Evolutionary conservation across 106 monocot species (phyloP).

Genomic region (Cymbidium sinense): DNA sequence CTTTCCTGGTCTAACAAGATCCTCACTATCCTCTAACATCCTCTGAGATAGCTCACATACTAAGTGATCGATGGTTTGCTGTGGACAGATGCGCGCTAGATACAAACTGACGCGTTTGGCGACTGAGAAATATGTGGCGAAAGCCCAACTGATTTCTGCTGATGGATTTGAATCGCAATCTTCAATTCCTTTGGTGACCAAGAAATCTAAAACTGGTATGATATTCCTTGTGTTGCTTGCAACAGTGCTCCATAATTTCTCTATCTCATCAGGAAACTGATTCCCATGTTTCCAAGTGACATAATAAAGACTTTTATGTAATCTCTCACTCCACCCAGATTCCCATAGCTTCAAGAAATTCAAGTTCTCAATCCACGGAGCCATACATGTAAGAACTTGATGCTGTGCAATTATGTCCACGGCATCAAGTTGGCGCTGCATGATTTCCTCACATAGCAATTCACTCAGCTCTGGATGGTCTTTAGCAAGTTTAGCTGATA

Average conservation of each 20-base stretch:
- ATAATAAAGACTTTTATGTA: constrained; percentile 94
- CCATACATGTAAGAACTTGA: constrained; percentile 95
- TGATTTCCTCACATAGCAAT: constrained; percentile 85
- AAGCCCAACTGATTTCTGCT: constrained; percentile 87
- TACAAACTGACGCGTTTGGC: constrained; percentile 95
- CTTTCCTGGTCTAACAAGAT: constrained; percentile 52
- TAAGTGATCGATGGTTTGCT: constrained; percentile 93
- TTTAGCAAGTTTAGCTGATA: constrained; percentile 90
- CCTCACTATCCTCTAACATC: constrained; percentile 83
- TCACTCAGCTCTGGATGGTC: constrained; percentile 98
- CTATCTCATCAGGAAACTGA: constrained; percentile 99
- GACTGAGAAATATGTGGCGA: constrained; percentile 91
- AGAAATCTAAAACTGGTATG: constrained; percentile 83
- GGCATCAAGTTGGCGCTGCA: constrained; percentile 97
- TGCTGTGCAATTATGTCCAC: constrained; percentile 99
- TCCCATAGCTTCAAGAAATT: constrained; percentile 81
- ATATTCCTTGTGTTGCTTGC: constrained; percentile 84
- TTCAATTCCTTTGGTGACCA: constrained; percentile 95
- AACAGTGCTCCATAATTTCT: constrained; percentile 97
- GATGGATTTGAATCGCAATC: constrained; percentile 98
- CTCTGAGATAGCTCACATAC: constrained; percentile 91
- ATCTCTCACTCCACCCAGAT: constrained; percentile 93
- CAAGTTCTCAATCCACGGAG: constrained; percentile 97
- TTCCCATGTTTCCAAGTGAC: constrained; percentile 96
- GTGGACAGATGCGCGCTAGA: constrained; percentile 96